Evolutionary conservation across 164 flowering plant genomes (phyloP).

Genomic region (Vitis rotundifolia): DNA sequence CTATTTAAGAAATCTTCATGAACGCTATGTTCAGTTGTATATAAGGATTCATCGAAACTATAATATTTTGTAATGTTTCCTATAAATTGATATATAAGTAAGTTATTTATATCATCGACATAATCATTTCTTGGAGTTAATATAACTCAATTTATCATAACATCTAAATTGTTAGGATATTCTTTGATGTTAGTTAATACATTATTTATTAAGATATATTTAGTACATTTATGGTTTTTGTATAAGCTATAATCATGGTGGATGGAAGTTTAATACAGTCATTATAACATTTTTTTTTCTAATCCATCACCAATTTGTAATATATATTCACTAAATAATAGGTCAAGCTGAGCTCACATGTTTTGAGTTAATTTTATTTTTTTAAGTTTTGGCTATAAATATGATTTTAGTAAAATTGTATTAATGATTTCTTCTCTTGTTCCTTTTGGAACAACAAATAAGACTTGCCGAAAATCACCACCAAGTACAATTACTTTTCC

Average conservation of each 20-base stretch:
- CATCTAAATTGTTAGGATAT: not conserved
- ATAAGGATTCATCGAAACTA: not conserved
- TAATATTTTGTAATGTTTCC: not conserved
- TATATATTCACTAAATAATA: not conserved
- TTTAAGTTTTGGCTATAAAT: not conserved
- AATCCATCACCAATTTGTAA: not conserved
- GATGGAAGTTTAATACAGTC: not conserved
- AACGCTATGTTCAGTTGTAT: not conserved
- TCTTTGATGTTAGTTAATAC: not conserved
- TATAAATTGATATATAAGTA: not conserved
- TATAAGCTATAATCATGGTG: not conserved
- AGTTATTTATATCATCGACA: not conserved
- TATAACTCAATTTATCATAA: not conserved
- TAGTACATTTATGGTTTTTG: not conserved
- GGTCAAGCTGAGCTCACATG: not conserved
- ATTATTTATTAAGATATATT: not conserved
- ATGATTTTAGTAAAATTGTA: not conserved
- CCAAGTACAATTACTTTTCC: not conserved
- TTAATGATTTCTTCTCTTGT: not conserved
- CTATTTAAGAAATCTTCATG: not conserved
- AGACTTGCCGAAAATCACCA: not conserved
- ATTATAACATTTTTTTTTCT: not conserved
- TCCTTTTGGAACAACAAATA: not conserved
- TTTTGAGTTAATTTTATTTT: not conserved
- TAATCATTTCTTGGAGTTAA: not conserved